These are phyloP conservation scores for Periconia macrospinosa DNA, from an alignment of 2,329 filamentous ascomycete genomes.

Conservation along the genomic window DNA sequence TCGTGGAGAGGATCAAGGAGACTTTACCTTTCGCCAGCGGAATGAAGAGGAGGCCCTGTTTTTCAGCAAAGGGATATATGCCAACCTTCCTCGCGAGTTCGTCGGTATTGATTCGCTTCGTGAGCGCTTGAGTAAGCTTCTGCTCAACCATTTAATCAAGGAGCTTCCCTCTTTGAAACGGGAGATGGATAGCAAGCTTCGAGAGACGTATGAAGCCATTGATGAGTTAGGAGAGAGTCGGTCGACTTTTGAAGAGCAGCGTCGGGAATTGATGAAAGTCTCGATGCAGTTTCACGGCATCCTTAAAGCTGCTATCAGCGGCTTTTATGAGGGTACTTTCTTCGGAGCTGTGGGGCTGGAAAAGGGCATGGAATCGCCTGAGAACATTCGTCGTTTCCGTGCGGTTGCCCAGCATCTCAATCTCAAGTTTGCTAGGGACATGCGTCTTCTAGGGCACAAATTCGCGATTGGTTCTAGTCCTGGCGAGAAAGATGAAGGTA, in stretches of 20 bases:
- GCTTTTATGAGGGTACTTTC: constrained; percentile 56
- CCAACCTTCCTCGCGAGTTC: constrained; percentile 22
- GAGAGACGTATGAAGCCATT: constrained; percentile 36
- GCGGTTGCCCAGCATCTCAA: constrained; percentile 58
- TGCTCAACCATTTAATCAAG: constrained; percentile 42
- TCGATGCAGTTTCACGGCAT: constrained; percentile 51
- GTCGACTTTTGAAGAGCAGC: constrained; percentile 51
- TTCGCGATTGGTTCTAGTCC: constrained; percentile 32
- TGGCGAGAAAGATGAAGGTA: constrained; percentile 15
- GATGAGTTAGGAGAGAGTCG: constrained; percentile 54
- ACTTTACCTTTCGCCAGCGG: constrained; percentile 43
- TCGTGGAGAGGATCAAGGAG: constrained; percentile 39
- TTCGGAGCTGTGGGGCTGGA: constrained; percentile 44
- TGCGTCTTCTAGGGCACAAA: constrained; percentile 48
- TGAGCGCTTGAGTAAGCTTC: constrained; percentile 53
- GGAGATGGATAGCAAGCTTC: constrained; percentile 34
- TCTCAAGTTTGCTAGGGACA: constrained; percentile 49
- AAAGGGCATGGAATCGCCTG: constrained; percentile 14
- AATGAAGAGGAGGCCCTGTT: constrained; percentile 42
- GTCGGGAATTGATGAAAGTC: constrained; percentile 50
- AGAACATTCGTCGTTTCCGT: constrained; percentile 52
- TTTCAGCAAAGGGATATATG: constrained; percentile 36
- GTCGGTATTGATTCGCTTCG: constrained; percentile 56
- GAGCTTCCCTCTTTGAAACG: constrained; percentile 39
- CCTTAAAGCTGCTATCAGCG: constrained; percentile 52